Evolutionary conservation across 176 grass and related monocot genomes (phyloP).

Genomic region (Triticum urartu): DNA sequence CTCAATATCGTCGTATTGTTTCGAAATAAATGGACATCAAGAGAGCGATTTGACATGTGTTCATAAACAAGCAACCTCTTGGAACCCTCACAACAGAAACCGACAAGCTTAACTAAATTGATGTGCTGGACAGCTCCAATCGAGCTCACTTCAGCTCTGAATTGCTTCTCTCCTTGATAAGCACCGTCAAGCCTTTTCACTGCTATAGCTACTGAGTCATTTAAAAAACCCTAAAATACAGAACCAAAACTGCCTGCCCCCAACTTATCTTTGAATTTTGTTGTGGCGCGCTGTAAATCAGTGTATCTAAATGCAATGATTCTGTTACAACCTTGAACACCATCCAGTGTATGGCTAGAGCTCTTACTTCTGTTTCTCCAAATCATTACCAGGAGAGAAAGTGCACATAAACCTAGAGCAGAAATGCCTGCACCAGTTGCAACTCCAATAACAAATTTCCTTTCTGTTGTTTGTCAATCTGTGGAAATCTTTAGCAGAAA

Average conservation of each 20-base stretch:
- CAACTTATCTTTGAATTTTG: conserved; percentile 49
- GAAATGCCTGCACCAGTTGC: not conserved
- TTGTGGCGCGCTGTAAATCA: conserved; percentile 45
- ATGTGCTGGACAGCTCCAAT: conserved; percentile 39
- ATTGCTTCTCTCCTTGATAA: conserved; percentile 52
- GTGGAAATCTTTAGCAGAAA: conserved; percentile 32
- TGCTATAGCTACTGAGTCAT: conserved; percentile 2
- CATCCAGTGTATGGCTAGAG: too few species aligned
- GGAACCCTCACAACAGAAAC: conserved; percentile 47
- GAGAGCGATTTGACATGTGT: conserved; percentile 52
- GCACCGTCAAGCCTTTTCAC: conserved; percentile 48
- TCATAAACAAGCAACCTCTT: conserved; percentile 64
- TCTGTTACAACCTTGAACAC: too few species aligned
- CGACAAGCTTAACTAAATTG: conserved; percentile 51
- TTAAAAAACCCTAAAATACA: conserved; percentile 45
- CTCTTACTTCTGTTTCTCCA: too few species aligned
- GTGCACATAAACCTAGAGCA: too few species aligned
- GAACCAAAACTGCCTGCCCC: conserved; percentile 55
- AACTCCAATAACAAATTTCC: not conserved
- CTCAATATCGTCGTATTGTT: not conserved
- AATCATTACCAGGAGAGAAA: too few species aligned
- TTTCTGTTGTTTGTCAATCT: not conserved
- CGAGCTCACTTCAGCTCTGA: not conserved
- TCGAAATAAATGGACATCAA: conserved; percentile 38
- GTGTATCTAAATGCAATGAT: conserved; percentile 32